A percentile compares a stretch with the other conserved stretches of the same genome.
phyloP scores from a whole-genome alignment of 2,329 filamentous ascomycete species.

The Apiospora arundinis region DNA sequence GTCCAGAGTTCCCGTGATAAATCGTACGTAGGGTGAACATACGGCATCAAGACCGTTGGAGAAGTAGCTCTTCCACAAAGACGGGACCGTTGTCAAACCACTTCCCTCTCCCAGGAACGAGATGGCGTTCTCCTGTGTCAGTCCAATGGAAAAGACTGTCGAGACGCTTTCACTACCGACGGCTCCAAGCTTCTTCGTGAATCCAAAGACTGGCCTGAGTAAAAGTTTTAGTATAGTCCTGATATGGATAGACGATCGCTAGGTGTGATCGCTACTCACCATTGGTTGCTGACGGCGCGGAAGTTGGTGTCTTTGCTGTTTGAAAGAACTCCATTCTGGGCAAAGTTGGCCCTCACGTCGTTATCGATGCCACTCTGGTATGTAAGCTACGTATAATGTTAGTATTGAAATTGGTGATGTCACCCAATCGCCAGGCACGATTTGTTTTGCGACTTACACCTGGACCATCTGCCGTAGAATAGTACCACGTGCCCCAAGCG shows the following conservation, averaged over 20 bases:
- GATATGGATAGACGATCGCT: background rate
- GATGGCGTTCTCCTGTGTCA: slow-evolving; percentile 78
- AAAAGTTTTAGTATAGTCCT: background rate
- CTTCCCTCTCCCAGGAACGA: slow-evolving; percentile 74
- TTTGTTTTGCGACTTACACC: slow-evolving; percentile 46
- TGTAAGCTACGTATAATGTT: slow-evolving; percentile 54
- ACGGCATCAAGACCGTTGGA: slow-evolving; percentile 62
- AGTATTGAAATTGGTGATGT: slow-evolving; percentile 21
- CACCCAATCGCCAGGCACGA: background rate
- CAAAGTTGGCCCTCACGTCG: slow-evolving; percentile 71
- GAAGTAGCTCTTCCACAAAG: slow-evolving; percentile 81
- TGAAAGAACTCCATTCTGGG: slow-evolving; percentile 64
- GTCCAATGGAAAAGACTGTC: slow-evolving; percentile 75
- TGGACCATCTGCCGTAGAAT: slow-evolving; percentile 66
- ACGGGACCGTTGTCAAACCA: slow-evolving; percentile 67
- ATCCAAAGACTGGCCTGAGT: slow-evolving; percentile 78
- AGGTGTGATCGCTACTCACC: slow-evolving; percentile 33
- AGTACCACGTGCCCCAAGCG: slow-evolving; percentile 80
- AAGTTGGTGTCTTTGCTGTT: slow-evolving; percentile 70
- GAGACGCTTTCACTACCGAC: slow-evolving; percentile 45
- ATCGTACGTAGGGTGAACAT: slow-evolving; percentile 30
- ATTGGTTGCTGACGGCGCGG: slow-evolving; percentile 70
- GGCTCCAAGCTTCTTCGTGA: slow-evolving; percentile 65
- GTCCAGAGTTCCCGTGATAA: slow-evolving; percentile 3
- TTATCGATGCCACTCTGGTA: slow-evolving; percentile 74